Conservation (phyloP, 257 asterid genomes). For the Nicotiana benthamiana region DNA sequence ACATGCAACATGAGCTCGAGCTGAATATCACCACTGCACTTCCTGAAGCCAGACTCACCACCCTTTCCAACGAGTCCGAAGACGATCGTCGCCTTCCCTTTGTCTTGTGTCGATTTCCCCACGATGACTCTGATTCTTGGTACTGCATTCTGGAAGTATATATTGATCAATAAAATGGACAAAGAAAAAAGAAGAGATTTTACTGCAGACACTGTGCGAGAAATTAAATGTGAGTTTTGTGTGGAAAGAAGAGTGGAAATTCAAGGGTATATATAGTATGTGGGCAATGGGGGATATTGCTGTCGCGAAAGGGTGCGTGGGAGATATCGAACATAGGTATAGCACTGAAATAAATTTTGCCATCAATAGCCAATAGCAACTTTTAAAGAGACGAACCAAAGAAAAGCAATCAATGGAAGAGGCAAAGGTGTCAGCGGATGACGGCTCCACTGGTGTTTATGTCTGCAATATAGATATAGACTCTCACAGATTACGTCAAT, state of each 20-base stretch:
- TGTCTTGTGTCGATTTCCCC: conserved; percentile 12
- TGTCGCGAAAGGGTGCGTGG: conserved; percentile 48
- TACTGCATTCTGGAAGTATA: conserved; percentile 21
- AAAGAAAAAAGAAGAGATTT: neutral
- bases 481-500: no score
- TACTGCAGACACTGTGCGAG: neutral
- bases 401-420: neutral
- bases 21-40: conserved; percentile 44
- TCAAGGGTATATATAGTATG: conserved; percentile 7
- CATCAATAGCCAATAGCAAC: neutral
- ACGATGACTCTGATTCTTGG: conserved; percentile 14
- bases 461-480: no score
- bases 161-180: no score
- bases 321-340: conserved; percentile 13
- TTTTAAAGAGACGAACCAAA: conserved; percentile 20
- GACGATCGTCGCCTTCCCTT: conserved; percentile 3
- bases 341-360: conserved; percentile 4
- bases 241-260: conserved; percentile 8
- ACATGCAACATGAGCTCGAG: conserved; percentile 37
- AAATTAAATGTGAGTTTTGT: neutral
- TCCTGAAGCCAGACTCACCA: conserved; percentile 30
- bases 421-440: conserved; percentile 1
- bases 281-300: conserved; percentile 9
- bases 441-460: conserved; percentile 8
- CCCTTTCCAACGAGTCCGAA: conserved; percentile 28